These are phyloP conservation scores for Trametes cinnabarina DNA, from an alignment of 768 basidiomycete genomes.

Conservation along the genomic window DNA sequence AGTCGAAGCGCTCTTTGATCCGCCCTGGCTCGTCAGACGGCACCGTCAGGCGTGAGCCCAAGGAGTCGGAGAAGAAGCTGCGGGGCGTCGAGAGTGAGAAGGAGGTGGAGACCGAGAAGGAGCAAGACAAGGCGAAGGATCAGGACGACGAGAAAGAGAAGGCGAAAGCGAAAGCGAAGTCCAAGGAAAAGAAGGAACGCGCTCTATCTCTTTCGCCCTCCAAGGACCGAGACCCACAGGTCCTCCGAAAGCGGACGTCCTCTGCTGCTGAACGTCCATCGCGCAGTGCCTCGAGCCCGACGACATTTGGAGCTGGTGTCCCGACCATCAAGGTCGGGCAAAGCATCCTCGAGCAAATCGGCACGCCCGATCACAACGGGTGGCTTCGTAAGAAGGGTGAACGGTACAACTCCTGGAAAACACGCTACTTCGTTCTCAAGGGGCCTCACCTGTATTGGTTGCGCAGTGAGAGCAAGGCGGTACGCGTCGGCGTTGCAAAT, in stretches of 20 bases:
- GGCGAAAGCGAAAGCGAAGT: constrained; percentile 27
- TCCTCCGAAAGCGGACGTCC: constrained; percentile 57
- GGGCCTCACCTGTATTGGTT: constrained; percentile 89
- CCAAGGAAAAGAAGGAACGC: constrained; percentile 25
- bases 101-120: constrained; percentile 16
- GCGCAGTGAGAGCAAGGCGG: constrained; percentile 66
- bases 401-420: constrained; percentile 89
- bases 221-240: constrained; percentile 35
- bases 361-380: constrained; percentile 82
- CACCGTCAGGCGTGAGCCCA: constrained; percentile 19
- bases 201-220: constrained; percentile 20
- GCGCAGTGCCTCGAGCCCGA: constrained; percentile 1
- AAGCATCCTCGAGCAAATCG: constrained; percentile 88
- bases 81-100: constrained; percentile 14
- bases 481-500: constrained; percentile 25
- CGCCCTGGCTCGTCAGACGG: constrained; percentile 45
- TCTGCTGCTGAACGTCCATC: constrained; percentile 20
- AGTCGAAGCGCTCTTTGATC: constrained; percentile 41
- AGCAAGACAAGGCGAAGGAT: constrained; percentile 15
- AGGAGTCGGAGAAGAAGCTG: constrained; percentile 21
- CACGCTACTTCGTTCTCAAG: constrained; percentile 88
- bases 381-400: constrained; percentile 98
- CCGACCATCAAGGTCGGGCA: constrained; percentile 43
- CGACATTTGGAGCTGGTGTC: constrained; percentile 2
- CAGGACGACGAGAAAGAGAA: constrained; percentile 18